Evolutionary conservation across 352 stramenopile species (phyloP), one percentile per base, ranked within the genome.

Genomic region (Aphanomyces astaci): DNA sequence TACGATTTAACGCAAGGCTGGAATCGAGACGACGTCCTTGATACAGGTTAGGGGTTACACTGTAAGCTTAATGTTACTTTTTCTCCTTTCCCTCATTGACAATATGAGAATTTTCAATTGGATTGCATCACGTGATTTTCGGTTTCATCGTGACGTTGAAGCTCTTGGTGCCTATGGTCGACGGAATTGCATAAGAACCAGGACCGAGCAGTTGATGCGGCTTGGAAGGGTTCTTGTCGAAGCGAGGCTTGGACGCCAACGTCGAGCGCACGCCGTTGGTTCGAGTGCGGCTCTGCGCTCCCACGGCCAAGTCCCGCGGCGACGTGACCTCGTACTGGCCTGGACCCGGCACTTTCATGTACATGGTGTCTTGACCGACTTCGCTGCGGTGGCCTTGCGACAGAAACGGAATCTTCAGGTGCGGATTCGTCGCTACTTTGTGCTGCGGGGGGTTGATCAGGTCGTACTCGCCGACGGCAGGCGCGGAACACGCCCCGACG

Each of bases 131-230:
- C 48, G 22, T 30, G 2, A 55, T 52, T 71, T 36, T 65, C 70
- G 15, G 66, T 32, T 22, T 52, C 78, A 88, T 84, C 48, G 80
- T 88, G 54, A 87, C 73, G 71, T 88, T 88, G 71, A 88, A 88
- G 65, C 77, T 88, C 67, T 84, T 85, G 27, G 73, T 79, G 17
- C 77, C 80, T n/a, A 88, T 71, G 0, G 78, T 88, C 1, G 73
- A 75, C 22, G 77, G 70, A 25, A 88, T 77, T n/a, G 75, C 69
- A 55, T 88, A 88, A 4, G 78, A 69, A 5, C 80, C 80, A 11
- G 80, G 80, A 0, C 80, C 80, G 32, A 88, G 75, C 28, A 68
- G 43, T 5, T 68, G 39, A 17, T 71, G 66, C 2, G 80, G 80
- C 30, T 87, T 75, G 17, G 76, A 80, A 28, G 78, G 69, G 63